phyloP scores from a whole-genome alignment of 495 filamentous ascomycete species.

The Aspergillus avenaceus region DNA sequence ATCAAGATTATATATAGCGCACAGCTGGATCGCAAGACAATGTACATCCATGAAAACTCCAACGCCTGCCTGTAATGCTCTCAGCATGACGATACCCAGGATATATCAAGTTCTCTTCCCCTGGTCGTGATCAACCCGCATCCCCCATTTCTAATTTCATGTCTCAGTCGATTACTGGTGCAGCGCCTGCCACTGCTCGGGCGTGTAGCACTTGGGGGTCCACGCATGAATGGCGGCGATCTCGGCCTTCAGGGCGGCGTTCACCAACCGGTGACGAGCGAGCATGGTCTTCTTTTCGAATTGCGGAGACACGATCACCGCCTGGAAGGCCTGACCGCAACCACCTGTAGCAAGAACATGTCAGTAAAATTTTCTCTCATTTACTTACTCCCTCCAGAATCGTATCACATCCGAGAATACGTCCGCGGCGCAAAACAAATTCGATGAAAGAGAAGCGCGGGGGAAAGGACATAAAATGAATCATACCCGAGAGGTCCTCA shows the following conservation, averaged over 20 bases:
- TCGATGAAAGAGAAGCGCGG: not conserved
- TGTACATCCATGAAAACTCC: slow-evolving; percentile 14
- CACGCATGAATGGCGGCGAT: slow-evolving; percentile 97
- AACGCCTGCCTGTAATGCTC: slow-evolving; percentile 17
- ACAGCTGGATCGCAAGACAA: slow-evolving; percentile 8
- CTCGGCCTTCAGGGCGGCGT: slow-evolving; percentile 82
- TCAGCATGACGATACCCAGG: slow-evolving; percentile 9
- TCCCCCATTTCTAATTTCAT: not conserved
- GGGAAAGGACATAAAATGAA: not conserved
- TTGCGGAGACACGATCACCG: slow-evolving; percentile 81
- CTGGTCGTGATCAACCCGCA: too few relatives aligned
- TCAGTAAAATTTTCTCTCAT: not conserved
- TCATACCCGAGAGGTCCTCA: slow-evolving; percentile 83
- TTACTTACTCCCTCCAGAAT: too few relatives aligned
- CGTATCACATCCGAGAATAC: too few relatives aligned
- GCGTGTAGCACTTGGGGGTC: slow-evolving; percentile 94
- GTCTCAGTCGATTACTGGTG: slow-evolving; percentile 30
- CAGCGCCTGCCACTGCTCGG: slow-evolving; percentile 84
- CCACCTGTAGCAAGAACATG: slow-evolving; percentile 57
- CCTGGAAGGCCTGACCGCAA: slow-evolving; percentile 92
- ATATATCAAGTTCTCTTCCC: slow-evolving; percentile 9
- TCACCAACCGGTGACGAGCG: slow-evolving; percentile 84
- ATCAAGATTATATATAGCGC: not conserved
- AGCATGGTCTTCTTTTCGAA: slow-evolving; percentile 87
- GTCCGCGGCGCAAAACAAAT: too few relatives aligned